A percentile compares a stretch with the other conserved stretches of the same genome.
phyloP scores from a whole-genome alignment of 2,329 filamentous ascomycete species.

The Albifimbria verrucaria region DNA sequence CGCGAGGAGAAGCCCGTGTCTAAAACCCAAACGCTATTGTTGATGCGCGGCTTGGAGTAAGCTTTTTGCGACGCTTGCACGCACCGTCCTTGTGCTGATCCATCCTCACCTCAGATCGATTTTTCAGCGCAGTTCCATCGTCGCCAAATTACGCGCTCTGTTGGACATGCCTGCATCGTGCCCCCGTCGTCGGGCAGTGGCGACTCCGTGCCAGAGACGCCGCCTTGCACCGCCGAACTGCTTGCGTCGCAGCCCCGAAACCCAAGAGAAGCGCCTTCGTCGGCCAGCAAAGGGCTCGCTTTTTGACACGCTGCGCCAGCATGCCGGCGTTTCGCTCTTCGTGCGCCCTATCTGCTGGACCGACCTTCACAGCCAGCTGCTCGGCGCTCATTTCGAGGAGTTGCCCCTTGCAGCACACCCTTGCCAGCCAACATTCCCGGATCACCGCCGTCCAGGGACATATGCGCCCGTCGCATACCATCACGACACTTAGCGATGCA shows the following conservation, averaged over 20 bases:
- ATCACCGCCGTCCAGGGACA: slow-evolving; percentile 32
- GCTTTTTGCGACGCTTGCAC: neutral
- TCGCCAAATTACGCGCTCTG: slow-evolving; percentile 25
- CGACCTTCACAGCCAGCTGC: slow-evolving; percentile 45
- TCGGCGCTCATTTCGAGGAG: slow-evolving; percentile 44
- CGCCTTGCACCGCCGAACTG: slow-evolving; percentile 21
- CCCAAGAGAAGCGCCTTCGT: slow-evolving; percentile 27
- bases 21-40: neutral
- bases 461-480: slow-evolving; percentile 36
- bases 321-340: slow-evolving; percentile 46
- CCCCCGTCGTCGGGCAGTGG: slow-evolving; percentile 10
- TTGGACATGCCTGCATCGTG: slow-evolving; percentile 22
- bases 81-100: neutral
- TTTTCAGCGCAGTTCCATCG: slow-evolving; percentile 22
- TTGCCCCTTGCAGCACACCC: slow-evolving; percentile 38
- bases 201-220: slow-evolving; percentile 13
- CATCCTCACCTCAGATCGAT: slow-evolving; percentile 10
- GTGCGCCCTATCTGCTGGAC: slow-evolving; percentile 55
- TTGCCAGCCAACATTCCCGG: slow-evolving; percentile 29
- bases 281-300: slow-evolving; percentile 47
- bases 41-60: neutral
- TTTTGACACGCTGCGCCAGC: slow-evolving; percentile 47
- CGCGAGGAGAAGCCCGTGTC: neutral
- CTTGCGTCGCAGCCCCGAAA: slow-evolving; percentile 16
- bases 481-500: slow-evolving; percentile 38